A percentile compares a stretch with the other conserved stretches of the same genome.
Evolutionary conservation across 2,329 filamentous ascomycete species (phyloP).

Genomic region (Emergomyces pasteurianus): DNA sequence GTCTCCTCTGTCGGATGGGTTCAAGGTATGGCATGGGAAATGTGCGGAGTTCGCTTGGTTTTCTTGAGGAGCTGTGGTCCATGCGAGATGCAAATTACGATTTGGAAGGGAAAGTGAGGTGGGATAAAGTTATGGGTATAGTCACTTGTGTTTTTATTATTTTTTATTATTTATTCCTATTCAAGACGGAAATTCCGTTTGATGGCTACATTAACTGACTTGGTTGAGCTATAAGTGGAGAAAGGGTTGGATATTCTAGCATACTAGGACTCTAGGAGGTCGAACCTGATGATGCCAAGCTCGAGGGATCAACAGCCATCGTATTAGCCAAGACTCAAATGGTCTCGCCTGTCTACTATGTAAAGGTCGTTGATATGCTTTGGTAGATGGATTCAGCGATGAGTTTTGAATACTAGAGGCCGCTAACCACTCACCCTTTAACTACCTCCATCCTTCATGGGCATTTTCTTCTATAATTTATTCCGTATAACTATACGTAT

Average conservation of each 20-base stretch:
- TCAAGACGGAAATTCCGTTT: neutral
- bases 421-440: too few relatives aligned
- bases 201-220: neutral
- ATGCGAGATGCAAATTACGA: conserved; percentile 10
- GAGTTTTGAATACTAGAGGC: too few relatives aligned
- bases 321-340: too few relatives aligned
- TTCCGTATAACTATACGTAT: too few relatives aligned
- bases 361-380: too few relatives aligned
- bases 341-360: too few relatives aligned
- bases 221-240: conserved; percentile 5
- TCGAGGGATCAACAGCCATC: too few relatives aligned
- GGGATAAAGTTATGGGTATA: conserved; percentile 14
- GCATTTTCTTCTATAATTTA: too few relatives aligned
- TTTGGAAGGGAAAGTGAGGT: conserved; percentile 9
- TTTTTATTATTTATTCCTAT: neutral
- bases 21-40: conserved; percentile 54
- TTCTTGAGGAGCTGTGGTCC: conserved; percentile 50
- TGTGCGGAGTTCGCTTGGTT: conserved; percentile 48
- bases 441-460: too few relatives aligned
- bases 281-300: too few relatives aligned
- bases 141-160: neutral
- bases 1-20: conserved; percentile 43
- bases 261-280: neutral
- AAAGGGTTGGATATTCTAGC: conserved; percentile 9
- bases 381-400: too few relatives aligned